A percentile compares a stretch with the other conserved stretches of the same genome.
Evolutionary conservation across 805 yeast species (phyloP).

Genomic region (Groenewaldozyma salmanticensis): DNA sequence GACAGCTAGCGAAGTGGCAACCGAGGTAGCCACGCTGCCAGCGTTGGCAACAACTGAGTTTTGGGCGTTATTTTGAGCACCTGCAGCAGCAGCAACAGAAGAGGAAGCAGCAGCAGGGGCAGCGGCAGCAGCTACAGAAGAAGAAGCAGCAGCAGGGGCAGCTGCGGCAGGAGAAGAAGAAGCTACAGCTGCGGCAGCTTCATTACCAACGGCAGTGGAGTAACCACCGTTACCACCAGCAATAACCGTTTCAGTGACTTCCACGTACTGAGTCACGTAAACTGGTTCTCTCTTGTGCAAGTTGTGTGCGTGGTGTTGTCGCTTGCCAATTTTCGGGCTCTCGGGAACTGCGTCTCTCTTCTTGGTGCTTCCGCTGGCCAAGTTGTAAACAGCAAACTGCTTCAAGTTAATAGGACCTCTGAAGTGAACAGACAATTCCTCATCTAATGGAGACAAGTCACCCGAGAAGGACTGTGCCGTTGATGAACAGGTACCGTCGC

Average conservation of each 20-base stretch:
- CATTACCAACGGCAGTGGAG: not conserved
- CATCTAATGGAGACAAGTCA: slow-evolving; percentile 66
- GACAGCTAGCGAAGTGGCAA: slow-evolving; percentile 15
- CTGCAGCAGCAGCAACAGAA: slow-evolving; percentile 13
- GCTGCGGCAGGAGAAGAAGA: slow-evolving; percentile 9
- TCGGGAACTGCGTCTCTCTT: slow-evolving; percentile 46
- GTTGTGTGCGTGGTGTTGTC: slow-evolving; percentile 34
- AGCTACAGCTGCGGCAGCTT: not conserved
- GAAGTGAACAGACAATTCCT: slow-evolving; percentile 80
- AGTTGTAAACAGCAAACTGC: slow-evolving; percentile 66
- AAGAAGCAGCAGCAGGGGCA: slow-evolving; percentile 23
- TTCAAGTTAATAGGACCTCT: slow-evolving; percentile 77
- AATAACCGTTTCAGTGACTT: slow-evolving; percentile 37
- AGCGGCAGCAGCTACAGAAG: slow-evolving; percentile 17
- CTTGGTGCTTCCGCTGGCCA: slow-evolving; percentile 27
- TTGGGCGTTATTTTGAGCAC: slow-evolving; percentile 1
- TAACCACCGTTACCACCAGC: slow-evolving; percentile 11
- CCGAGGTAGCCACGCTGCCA: slow-evolving; percentile 10
- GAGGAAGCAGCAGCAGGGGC: slow-evolving; percentile 23
- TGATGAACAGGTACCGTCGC: slow-evolving; percentile 58
- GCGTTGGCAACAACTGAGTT: slow-evolving; percentile 1
- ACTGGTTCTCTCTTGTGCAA: slow-evolving; percentile 50
- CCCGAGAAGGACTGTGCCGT: slow-evolving; percentile 47
- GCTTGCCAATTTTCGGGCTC: slow-evolving; percentile 13
- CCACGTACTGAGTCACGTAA: slow-evolving; percentile 65